Evolutionary conservation across 176 grass and related monocot species (phyloP), one percentile per base, ranked within the genome.

Genomic region (Cenchrus fungigraminus): DNA sequence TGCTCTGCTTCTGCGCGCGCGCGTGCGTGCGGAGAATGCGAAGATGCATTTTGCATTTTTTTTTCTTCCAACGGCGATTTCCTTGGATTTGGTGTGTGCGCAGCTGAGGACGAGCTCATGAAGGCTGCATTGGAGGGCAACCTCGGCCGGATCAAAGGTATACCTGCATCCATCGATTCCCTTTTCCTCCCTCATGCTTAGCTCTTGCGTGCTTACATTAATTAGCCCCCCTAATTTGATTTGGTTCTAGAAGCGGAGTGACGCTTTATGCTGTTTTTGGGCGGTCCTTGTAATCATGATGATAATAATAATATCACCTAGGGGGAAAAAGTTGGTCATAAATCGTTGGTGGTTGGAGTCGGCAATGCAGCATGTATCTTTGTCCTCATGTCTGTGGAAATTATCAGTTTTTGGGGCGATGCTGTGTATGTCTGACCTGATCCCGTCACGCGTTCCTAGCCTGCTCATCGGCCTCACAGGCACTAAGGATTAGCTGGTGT

Each of bases 111-210:
- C 17, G 53, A 53, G 15, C 32, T 47, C 53, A 28, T 71, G 6
- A 17, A 28, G 66, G 80, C 66, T 32, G 52, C 66, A 6, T 3
- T n/a, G 2, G 46, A 84, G 17, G 82, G 82, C 59, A 10, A 84
- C 82, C 82, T 84, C 19, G 17, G 8, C 15, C 57, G 71, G 3
- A 28, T 84, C 44, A 83, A 83, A 83, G 70, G 81, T 83, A 32
- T 15, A 0, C 68, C 15, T 15, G 57, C 10, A 56, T 16, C 69
- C 3, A 49, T 62, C 81, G 7, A 29, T 4, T 0, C 57, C 32
- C 45, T 46, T 9, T 9, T 46, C 45, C 16, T 68, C n/a, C 58
- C n/a, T 25, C 8, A 49, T 37, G 14, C 29, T 57, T 44, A 2
- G 17, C 15, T 6, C 51, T 55, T 61, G n/a, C 58, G 28, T 3